Evolutionary conservation across 2,329 filamentous ascomycete species (phyloP), one percentile per base, ranked within the genome.

Genomic region (Dothistroma septosporum): DNA sequence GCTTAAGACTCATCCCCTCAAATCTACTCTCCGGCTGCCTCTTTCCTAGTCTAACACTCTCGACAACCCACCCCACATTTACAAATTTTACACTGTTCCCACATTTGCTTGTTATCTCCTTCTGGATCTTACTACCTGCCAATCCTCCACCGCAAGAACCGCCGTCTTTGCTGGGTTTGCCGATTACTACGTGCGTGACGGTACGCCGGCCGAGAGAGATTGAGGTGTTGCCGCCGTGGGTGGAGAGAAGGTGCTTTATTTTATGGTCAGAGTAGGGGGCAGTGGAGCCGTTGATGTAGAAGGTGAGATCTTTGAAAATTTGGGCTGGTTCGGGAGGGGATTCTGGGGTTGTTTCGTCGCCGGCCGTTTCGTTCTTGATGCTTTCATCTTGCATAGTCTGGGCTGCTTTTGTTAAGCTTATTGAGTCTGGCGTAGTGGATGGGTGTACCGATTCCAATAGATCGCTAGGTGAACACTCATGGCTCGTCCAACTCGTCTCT

Each of bases 271-370:
- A 95, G 63, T 96, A 83, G 24, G 92, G 92, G 61, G 87, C 83
- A 1, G 91, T 96, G 66, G 89, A 92, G 62, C 92, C 92, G 75
- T 96, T 96, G 75, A 97, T 83, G 76, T 93, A 94, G 68, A 96
- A 83, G 55, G 85, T 87, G 22, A 92, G 81, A 16, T 86, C 85
- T 49, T 83, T 76, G 72, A 97, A 72, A 50, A 73, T 68, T 48
- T 71, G 70, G 7, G 70, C 68, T 47, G 59, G 46, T 35, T 59
- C 37, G 9, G 56, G 53, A 16, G 24, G 24, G 11, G 16, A 47
- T 31, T 35, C 41, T 31, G 35, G 10, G 9, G 46, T 46, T 59
- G 12, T 46, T 55, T 21, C 44, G 14, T 56, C 53, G 14, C 54
- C 28, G 2, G 33, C 19, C 53, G 32, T 21, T 31, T 61, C 49